phyloP scores from a whole-genome alignment of 257 asterid species.

The Orobanche coerulescens region DNA sequence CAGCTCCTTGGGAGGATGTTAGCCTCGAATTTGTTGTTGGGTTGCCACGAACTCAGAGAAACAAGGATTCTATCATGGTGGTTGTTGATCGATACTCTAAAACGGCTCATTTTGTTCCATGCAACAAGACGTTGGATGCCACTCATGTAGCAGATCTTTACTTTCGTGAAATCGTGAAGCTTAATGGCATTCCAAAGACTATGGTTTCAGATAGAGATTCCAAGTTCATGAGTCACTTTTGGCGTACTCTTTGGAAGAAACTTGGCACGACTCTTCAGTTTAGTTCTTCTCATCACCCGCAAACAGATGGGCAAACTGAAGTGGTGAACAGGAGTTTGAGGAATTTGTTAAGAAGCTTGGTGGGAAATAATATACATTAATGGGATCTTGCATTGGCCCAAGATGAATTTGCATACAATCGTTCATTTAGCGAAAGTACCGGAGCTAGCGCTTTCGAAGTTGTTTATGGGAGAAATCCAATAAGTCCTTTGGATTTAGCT shows the following conservation, averaged over 20 bases:
- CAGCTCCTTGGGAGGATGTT: neutral
- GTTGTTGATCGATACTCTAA: neutral
- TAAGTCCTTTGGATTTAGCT: neutral
- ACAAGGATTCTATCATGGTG: no score
- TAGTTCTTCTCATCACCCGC: neutral
- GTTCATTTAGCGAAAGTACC: neutral
- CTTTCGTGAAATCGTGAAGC: no score
- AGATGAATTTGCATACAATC: no score
- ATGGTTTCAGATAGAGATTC: no score
- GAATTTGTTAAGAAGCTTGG: neutral
- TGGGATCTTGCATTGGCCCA: neutral
- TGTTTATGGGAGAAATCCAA: neutral
- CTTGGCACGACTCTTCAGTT: no score
- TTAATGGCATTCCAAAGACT: no score
- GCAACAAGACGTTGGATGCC: neutral
- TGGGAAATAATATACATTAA: neutral
- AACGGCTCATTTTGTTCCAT: neutral
- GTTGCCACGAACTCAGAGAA: no score
- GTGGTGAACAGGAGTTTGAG: no score
- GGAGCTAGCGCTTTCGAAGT: no score
- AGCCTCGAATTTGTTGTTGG: neutral
- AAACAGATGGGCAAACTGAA: neutral
- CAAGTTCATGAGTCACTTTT: no score
- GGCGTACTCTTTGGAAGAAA: no score
- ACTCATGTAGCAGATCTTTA: neutral